Evolutionary conservation across 2,329 filamentous ascomycete species (phyloP).

Genomic region (Clonostachys sp.): DNA sequence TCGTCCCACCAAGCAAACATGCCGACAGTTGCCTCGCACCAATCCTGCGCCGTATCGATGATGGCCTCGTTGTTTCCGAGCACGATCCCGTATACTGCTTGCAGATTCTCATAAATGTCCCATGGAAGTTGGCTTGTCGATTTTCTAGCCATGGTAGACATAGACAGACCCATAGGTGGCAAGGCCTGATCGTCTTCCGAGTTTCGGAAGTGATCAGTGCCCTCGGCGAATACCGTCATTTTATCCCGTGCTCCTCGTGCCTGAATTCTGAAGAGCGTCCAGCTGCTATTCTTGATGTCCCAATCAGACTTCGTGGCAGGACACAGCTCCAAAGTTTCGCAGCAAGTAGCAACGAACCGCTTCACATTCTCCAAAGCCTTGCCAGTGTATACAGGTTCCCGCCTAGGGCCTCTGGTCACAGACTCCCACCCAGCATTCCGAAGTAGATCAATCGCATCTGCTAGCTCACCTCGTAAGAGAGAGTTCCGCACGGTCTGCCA

Average conservation of each 20-base stretch:
- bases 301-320: conserved; percentile 69
- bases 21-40: conserved; percentile 83
- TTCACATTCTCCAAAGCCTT: conserved; percentile 75
- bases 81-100: conserved; percentile 74
- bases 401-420: conserved; percentile 63
- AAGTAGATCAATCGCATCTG: conserved; percentile 62
- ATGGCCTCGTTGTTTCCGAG: conserved; percentile 74
- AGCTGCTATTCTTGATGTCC: conserved; percentile 78
- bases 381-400: conserved; percentile 66
- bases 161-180: conserved; percentile 37
- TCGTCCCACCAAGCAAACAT: conserved; percentile 89
- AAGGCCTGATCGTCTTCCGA: conserved; percentile 23
- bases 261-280: conserved; percentile 77
- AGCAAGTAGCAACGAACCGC: conserved; percentile 63
- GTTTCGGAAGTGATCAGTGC: conserved; percentile 45
- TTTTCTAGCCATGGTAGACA: conserved; percentile 66
- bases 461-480: conserved; percentile 71
- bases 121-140: conserved; percentile 85
- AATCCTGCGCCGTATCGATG: conserved; percentile 75
- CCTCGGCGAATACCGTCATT: conserved; percentile 78
- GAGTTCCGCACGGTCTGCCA: conserved; percentile 80
- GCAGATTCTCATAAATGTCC: conserved; percentile 82
- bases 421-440: conserved; percentile 73
- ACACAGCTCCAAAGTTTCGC: conserved; percentile 67
- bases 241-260: conserved; percentile 48